Evolutionary conservation across 441 rosid genomes (phyloP), one percentile per base, ranked within the genome.

Genomic region (Croton setiger): DNA sequence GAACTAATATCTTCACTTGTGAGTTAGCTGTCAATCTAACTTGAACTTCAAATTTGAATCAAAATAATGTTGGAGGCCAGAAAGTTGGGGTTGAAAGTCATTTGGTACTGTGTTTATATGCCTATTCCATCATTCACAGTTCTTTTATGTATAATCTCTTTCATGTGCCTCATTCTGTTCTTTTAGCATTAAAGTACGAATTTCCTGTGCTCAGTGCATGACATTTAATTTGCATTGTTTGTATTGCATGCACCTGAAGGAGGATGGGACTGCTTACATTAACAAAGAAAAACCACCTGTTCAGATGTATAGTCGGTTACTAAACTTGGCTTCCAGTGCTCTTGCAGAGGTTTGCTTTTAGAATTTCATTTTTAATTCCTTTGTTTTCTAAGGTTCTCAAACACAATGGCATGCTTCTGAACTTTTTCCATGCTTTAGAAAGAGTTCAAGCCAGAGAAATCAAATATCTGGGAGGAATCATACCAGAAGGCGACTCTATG

Each of bases 281-380:
- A 72, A 55, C 37, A 83, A 80, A 71, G 90, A 75, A 57, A 72
- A 75, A 68, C 74, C 69, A 62, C 80, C 86, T 0, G 81, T 94
- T 48, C 78, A 74, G 83, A 94, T 94, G 97, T 85, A 87, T 59
- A 78, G 83, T 65, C 81, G 81, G 72, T 90, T 94, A 72, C 74
- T 90, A 39, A 82, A 77, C 75, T 70, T 89, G 80, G 96, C 97
- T 73, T 87, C 91, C 5, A 67, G 53, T 74, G 80, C 89, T 13
- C 96, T 91, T 31, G 67, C 79, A 62, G 85, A 86, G 89, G 99
- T 91, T 76, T 60, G 86, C 61, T 79, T 66, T 55, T 48, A 44
- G 27, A 68, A 18, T 63, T 72, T 63, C 51, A 35, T 6, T 39
- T 70, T 64, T 18, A 49, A 7, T 33, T 35, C 7, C 31, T 12